phyloP scores from a whole-genome alignment of 148 eudicot genomes.

The Fagopyrum homotropicum region DNA sequence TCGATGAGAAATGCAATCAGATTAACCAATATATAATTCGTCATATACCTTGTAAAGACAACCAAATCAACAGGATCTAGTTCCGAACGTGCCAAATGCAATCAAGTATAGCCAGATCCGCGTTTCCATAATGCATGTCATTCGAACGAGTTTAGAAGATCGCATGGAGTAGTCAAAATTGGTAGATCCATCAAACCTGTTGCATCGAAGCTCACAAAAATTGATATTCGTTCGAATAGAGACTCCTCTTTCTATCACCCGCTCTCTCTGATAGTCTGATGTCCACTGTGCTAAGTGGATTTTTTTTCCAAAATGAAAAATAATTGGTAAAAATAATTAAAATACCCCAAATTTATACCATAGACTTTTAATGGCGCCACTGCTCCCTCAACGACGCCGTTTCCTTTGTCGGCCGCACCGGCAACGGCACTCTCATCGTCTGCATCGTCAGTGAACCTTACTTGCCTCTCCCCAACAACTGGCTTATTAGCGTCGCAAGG shows the following conservation, averaged over 20 bases:
- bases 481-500: conserved; percentile 82
- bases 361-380: conserved; percentile 34
- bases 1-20: neutral
- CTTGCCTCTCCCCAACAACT: conserved; percentile 73
- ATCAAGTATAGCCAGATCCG: neutral
- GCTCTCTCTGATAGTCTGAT: neutral
- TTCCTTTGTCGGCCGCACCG: conserved; percentile 47
- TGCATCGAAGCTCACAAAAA: conserved; percentile 4
- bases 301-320: too few species aligned
- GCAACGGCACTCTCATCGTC: conserved; percentile 70
- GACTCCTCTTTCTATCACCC: neutral
- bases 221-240: neutral
- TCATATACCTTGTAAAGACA: too few species aligned
- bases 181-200: neutral
- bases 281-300: neutral
- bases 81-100: neutral
- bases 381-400: conserved; percentile 78
- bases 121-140: neutral
- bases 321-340: too few species aligned
- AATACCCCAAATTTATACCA: too few species aligned
- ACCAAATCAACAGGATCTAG: neutral
- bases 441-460: conserved; percentile 92
- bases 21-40: neutral
- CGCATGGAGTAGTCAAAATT: neutral
- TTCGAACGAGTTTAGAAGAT: neutral